Conservation (phyloP, 2,329 filamentous ascomycete genomes). For the Parascedosporium putredinis region DNA sequence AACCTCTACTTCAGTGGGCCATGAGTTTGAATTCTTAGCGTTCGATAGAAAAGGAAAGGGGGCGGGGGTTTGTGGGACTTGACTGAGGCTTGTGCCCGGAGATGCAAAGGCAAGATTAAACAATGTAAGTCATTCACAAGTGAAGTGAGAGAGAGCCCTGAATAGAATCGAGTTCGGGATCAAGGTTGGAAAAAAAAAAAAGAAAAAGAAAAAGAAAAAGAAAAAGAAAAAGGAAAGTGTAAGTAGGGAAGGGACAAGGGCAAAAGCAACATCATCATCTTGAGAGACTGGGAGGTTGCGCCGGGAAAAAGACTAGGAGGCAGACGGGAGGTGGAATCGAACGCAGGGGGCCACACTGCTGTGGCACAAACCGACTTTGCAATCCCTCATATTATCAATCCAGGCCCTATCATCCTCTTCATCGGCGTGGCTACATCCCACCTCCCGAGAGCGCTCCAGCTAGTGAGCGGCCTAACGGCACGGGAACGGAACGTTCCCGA, state of each 20-base stretch:
- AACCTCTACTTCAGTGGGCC: background rate
- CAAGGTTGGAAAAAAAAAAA: background rate
- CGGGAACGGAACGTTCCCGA: background rate
- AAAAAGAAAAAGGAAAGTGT: background rate
- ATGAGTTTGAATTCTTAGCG: too few species aligned
- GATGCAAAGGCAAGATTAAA: background rate
- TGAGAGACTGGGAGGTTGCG: too few species aligned
- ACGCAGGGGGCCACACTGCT: conserved; percentile 1
- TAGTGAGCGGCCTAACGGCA: background rate
- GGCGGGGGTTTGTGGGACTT: too few species aligned
- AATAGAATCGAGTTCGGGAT: background rate
- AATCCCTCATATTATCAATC: too few species aligned
- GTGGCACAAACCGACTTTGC: too few species aligned
- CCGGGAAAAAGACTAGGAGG: background rate
- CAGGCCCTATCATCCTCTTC: background rate
- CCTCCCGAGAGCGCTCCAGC: background rate
- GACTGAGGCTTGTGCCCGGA: too few species aligned
- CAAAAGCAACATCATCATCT: too few species aligned
- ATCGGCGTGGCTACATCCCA: background rate
- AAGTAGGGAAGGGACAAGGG: too few species aligned
- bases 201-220: background rate
- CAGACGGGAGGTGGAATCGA: background rate
- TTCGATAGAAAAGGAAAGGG: too few species aligned
- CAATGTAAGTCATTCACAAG: too few species aligned
- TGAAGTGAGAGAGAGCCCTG: background rate